Evolutionary conservation across 805 yeast genomes (phyloP), one percentile per base, ranked within the genome.

Genomic region (Yamadazyma philogaea): DNA sequence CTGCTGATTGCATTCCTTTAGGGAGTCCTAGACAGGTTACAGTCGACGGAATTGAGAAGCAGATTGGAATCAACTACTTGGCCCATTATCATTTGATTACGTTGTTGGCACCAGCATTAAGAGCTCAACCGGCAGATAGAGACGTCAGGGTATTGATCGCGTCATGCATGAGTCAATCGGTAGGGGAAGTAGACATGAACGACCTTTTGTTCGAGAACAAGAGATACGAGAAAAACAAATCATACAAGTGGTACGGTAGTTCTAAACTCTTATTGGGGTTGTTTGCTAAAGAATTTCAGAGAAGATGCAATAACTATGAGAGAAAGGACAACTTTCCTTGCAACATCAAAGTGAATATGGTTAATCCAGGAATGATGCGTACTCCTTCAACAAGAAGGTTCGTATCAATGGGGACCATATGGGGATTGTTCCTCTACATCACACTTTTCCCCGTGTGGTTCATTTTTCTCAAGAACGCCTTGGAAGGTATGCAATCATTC

Each of bases 331-430:
- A 79, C 36, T 78, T 82, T 17, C 84, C 87, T 2, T 72, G 77
- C 55, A 86, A 84, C 53, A 79, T 87, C 18, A 75, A 82, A 39
- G 75, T 88, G 17, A 76, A 83, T 44, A 56, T 88, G 42, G 93
- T 87, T 4, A 93, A 93, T 56, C 98, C 99, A 0, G 99, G 99
- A 1, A 53, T 90, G 27, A 86, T 87, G 84, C 75, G 98, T 51
- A 81, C 96, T 1, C 87, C 96, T 2, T 79, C 95, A 19, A 82
- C 91, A 30, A 79, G 93, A 51, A 75, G 96, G 43, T 78, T 82
- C 27, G 44, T 88, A 4, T 79, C 93, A 15, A 75, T 86, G 64
- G 97, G 98, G 1, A 70, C 87, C 0, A 52, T 91, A 2, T 53
- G 70, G 50, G 82, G 87, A 2, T 47, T 89, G 4, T 7, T 87